A percentile compares a stretch with the other conserved stretches of the same genome.
These are phyloP conservation scores for Citrullus amarus DNA, from an alignment of 306 rosid genomes.

Conservation along the genomic window DNA sequence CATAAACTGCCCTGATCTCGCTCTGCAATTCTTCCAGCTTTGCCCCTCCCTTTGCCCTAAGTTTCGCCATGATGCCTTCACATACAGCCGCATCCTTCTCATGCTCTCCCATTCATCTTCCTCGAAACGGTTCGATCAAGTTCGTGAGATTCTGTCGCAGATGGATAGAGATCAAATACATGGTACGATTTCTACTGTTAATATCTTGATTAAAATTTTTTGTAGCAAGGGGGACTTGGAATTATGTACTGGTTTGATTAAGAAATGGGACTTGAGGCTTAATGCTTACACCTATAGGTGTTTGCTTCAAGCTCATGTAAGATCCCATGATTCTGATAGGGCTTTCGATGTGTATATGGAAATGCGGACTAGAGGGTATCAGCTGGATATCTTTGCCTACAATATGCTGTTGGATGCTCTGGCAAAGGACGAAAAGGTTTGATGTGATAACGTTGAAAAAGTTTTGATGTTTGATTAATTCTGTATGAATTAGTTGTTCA, in stretches of 20 bases:
- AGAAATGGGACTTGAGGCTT: conserved; percentile 65
- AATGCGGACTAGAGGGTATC: conserved; percentile 41
- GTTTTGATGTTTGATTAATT: neutral
- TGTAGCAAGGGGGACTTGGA: conserved; percentile 41
- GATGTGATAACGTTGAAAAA: neutral
- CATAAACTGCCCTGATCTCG: conserved; percentile 49
- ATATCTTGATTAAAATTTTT: conserved; percentile 56
- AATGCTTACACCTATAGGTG: conserved; percentile 76
- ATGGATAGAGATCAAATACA: conserved; percentile 38
- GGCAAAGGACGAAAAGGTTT: conserved; percentile 64
- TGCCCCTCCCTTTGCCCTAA: conserved; percentile 54
- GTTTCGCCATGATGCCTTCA: conserved; percentile 64
- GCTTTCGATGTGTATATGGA: conserved; percentile 50
- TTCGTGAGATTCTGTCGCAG: conserved; percentile 33
- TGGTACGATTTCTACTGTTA: conserved; percentile 76
- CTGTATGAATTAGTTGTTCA: neutral
- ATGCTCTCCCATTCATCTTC: conserved; percentile 66
- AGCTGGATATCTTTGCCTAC: conserved; percentile 56
- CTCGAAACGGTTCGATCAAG: conserved; percentile 40
- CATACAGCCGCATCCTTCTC: conserved; percentile 64
- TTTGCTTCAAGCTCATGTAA: conserved; percentile 73
- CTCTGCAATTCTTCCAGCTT: conserved; percentile 56
- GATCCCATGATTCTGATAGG: conserved; percentile 32
- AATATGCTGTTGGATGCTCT: conserved; percentile 80
- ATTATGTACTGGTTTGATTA: conserved; percentile 37